Conservation (phyloP, 192 early-diverging fungal genomes). For the Coemansia sp. region DNA sequence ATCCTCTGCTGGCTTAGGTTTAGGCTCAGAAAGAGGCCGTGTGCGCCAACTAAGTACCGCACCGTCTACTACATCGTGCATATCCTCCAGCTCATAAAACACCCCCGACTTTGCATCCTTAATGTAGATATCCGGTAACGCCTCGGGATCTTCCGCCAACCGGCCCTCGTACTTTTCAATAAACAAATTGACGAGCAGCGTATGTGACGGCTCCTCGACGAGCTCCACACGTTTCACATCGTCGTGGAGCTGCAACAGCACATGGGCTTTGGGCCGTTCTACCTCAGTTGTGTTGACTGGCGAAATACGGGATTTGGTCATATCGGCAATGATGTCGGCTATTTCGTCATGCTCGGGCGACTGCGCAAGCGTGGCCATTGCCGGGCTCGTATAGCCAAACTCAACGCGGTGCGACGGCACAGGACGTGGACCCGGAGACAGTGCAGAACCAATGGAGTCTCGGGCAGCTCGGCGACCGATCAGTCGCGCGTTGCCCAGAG, state of each 20-base stretch:
- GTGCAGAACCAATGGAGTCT: not conserved
- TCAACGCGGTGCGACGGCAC: slow-evolving; percentile 39
- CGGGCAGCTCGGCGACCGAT: slow-evolving; percentile 10
- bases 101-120: slow-evolving; percentile 56
- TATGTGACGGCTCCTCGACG: slow-evolving; percentile 57
- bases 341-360: slow-evolving; percentile 43
- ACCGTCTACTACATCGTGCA: slow-evolving; percentile 60
- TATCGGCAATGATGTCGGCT: slow-evolving; percentile 49
- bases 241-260: slow-evolving; percentile 67
- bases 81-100: slow-evolving; percentile 68
- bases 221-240: slow-evolving; percentile 60
- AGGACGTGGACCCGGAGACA: slow-evolving; percentile 18
- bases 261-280: slow-evolving; percentile 11
- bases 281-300: slow-evolving; percentile 5
- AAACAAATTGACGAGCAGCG: slow-evolving; percentile 67
- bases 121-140: slow-evolving; percentile 68
- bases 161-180: slow-evolving; percentile 70
- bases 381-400: slow-evolving; percentile 33
- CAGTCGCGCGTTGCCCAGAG: slow-evolving; percentile 13
- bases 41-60: slow-evolving; percentile 49
- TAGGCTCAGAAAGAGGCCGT: slow-evolving; percentile 7
- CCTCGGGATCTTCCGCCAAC: slow-evolving; percentile 58
- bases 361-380: slow-evolving; percentile 13
- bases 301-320: slow-evolving; percentile 38
- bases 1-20: not conserved